phyloP scores from a whole-genome alignment of 2,329 filamentous ascomycete species.

The Monilinia vaccinii-corymbosi region DNA sequence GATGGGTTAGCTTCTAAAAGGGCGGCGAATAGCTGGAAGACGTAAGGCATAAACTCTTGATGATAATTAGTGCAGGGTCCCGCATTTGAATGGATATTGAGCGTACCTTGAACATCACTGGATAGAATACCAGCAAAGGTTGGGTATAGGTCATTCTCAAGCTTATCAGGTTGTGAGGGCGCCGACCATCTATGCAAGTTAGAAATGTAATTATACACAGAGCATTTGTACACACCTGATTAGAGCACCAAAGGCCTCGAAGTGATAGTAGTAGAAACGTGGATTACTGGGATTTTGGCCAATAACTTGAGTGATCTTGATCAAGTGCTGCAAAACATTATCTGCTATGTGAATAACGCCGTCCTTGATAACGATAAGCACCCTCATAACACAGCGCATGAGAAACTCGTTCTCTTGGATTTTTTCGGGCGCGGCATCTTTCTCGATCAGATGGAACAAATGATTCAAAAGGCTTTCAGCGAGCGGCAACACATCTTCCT shows the following conservation, averaged over 20 bases:
- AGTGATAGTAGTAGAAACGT: constrained; percentile 97
- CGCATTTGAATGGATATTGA: background rate
- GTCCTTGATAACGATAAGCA: constrained; percentile 87
- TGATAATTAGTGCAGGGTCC: constrained; percentile 27
- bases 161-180: constrained; percentile 57
- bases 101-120: constrained; percentile 68
- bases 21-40: constrained; percentile 91
- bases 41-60: constrained; percentile 85
- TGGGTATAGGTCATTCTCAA: constrained; percentile 74
- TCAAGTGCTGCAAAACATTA: constrained; percentile 70
- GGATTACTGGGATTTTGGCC: constrained; percentile 94
- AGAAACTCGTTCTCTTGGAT: constrained; percentile 98
- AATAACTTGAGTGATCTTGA: constrained; percentile 86
- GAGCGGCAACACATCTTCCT: constrained; percentile 68
- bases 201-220: background rate
- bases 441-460: constrained; percentile 84
- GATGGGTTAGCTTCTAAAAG: constrained; percentile 79
- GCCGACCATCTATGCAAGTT: constrained; percentile 46
- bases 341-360: constrained; percentile 66
- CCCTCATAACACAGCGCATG: constrained; percentile 98
- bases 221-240: constrained; percentile 38
- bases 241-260: constrained; percentile 85
- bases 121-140: constrained; percentile 74
- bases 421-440: constrained; percentile 76
- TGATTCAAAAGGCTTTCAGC: constrained; percentile 82